Evolutionary conservation across 1,284 basidiomycete species (phyloP), one percentile per base, ranked within the genome.

Genomic region (Chondrostereum purpureum): DNA sequence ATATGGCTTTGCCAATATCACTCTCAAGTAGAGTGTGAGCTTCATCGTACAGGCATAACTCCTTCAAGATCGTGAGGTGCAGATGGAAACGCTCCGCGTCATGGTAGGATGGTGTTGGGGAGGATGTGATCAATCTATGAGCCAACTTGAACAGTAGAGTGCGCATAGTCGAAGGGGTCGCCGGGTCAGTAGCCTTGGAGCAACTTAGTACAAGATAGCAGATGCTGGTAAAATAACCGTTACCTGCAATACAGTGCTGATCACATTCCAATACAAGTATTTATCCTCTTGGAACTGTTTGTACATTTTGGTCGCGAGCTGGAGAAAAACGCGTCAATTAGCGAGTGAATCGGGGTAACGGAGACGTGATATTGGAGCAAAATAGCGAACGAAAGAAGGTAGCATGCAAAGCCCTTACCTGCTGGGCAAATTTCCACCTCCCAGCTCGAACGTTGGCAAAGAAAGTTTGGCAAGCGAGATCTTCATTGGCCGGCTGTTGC

Each of bases 201-300:
- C 24, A 43, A 18, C 12, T 19, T 16, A 34, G 33, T n/a, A 14
- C 14, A 12, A 39, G 13, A 39, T 39, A 8, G 12, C 6, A 8
- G 3, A 4, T 39, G n/a, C 27, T 51, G 27, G 38, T 8, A 34
- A 39, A 18, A 37, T 20, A 24, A 8, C 42, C 14, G 18, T 36
- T 24, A 83, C 85, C 73, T 88, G 88, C n/a, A 92, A 76, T 31
- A 90, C 71, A 8, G 86, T 79, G 50, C 84, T 77, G 55, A 88
- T 82, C 20, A 88, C 76, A 50, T 76, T 84, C 89, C 88, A 93
- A 62, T 87, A 92, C 35, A 90, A 65, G 61, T 88, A 92, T 39
- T 82, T 73, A 45, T 88, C 84, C 20, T 85, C 78, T 47, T 82
- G 76, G 58, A 89, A 88, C 51, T 81, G 77, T 55, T 84, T 88